These are phyloP conservation scores for Verticillium dahliae DNA, from an alignment of 2,329 filamentous ascomycete genomes.

Conservation along the genomic window DNA sequence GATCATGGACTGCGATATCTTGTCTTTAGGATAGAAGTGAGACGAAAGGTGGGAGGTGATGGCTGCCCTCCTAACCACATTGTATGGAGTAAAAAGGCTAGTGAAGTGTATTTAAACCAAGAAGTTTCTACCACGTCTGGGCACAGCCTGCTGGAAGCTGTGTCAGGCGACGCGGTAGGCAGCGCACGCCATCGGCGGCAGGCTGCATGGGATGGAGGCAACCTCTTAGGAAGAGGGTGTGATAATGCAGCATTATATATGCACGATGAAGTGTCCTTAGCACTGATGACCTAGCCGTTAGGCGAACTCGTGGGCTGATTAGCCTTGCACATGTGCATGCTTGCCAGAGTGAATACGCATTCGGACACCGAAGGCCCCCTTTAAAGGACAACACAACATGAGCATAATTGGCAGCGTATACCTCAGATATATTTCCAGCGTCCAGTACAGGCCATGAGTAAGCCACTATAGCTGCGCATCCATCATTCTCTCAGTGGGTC, in stretches of 20 bases:
- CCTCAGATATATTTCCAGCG: neutral
- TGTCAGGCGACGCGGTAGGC: neutral
- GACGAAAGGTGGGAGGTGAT: neutral
- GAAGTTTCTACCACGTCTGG: neutral
- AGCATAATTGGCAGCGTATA: neutral
- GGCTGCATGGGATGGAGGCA: neutral
- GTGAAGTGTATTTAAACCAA: neutral
- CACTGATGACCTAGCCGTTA: neutral
- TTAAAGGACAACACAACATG: neutral
- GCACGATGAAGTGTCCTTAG: neutral
- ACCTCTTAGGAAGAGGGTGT: neutral
- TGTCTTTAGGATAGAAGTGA: neutral
- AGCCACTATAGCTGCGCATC: neutral
- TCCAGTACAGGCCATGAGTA: neutral
- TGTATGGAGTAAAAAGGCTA: neutral
- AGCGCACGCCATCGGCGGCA: neutral
- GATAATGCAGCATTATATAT: neutral
- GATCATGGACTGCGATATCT: neutral
- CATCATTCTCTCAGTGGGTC: neutral
- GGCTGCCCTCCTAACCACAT: neutral
- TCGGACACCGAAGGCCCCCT: neutral
- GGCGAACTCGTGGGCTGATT: neutral
- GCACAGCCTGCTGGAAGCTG: neutral
- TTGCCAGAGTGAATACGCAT: neutral
- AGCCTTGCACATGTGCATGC: neutral